Percentiles rank a stretch among this genome's conserved stretches.
These are phyloP conservation scores for Actinidia chinensis DNA, from an alignment of 179 eudicot species.

Conservation along the genomic window DNA sequence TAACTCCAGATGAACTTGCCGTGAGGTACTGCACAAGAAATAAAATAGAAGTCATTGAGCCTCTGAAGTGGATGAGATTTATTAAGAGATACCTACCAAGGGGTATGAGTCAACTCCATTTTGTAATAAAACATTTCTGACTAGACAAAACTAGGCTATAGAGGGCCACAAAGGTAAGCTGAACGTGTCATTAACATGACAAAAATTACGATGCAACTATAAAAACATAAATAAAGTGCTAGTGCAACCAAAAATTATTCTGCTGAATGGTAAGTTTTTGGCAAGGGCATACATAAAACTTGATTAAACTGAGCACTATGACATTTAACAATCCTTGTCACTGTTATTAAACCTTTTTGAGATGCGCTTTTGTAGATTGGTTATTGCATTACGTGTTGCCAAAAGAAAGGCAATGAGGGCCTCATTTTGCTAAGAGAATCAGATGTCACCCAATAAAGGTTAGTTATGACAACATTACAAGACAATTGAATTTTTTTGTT, in stretches of 20 bases:
- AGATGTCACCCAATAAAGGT: too few species aligned
- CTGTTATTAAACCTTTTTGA: neutral
- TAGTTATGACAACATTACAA: too few species aligned
- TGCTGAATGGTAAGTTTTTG: too few species aligned
- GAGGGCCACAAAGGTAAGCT: neutral
- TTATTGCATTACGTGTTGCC: too few species aligned
- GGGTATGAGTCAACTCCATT: neutral
- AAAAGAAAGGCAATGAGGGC: too few species aligned
- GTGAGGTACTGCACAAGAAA: conserved; percentile 40
- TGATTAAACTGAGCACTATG: neutral
- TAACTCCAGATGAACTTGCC: conserved; percentile 21
- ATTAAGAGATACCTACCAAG: too few species aligned
- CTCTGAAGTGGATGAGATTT: too few species aligned
- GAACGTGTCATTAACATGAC: neutral
- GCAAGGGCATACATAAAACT: neutral
- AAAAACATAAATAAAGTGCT: neutral
- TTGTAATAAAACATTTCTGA: neutral
- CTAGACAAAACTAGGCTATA: neutral
- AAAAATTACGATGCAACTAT: neutral
- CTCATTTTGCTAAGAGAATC: too few species aligned
- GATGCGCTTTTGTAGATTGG: neutral
- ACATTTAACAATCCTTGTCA: neutral
- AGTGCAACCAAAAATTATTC: too few species aligned
- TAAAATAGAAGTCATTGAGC: too few species aligned
- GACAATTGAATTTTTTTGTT: too few species aligned